Evolutionary conservation across 352 stramenopile species (phyloP).

Genomic region (Pythium aquatile): DNA sequence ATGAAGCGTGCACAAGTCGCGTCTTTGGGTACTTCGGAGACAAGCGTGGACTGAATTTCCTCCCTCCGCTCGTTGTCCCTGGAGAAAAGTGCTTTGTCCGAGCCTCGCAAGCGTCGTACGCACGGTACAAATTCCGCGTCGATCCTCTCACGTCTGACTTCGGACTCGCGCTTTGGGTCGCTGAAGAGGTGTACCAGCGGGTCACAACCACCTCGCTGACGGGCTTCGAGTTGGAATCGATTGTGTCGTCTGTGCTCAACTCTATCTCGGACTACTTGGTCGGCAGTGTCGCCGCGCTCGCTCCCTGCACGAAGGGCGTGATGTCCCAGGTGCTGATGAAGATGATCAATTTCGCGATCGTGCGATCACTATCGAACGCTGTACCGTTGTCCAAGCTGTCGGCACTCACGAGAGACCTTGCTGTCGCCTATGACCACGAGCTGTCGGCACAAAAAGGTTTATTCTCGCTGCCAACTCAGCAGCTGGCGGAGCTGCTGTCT

Average conservation of each 20-base stretch:
- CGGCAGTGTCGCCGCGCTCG: conserved; percentile 30
- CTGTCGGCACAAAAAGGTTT: conserved; percentile 54
- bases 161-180: conserved; percentile 71
- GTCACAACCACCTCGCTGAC: conserved; percentile 48
- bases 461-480: conserved; percentile 66
- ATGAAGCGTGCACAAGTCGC: conserved; percentile 56
- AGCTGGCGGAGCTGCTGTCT: conserved; percentile 60
- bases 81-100: conserved; percentile 67
- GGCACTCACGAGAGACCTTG: conserved; percentile 48
- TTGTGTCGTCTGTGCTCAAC: conserved; percentile 50
- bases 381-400: conserved; percentile 64
- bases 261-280: conserved; percentile 50
- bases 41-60: conserved; percentile 63
- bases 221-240: conserved; percentile 59
- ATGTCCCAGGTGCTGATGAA: conserved; percentile 59
- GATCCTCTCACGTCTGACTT: conserved; percentile 67
- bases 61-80: conserved; percentile 57
- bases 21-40: conserved; percentile 79
- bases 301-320: conserved; percentile 45
- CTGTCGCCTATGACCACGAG: conserved; percentile 64
- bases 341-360: conserved; percentile 65
- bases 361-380: conserved; percentile 45
- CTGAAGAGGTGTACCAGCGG: conserved; percentile 64
- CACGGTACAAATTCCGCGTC: conserved; percentile 80
- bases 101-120: conserved; percentile 58